Evolutionary conservation across 2,329 filamentous ascomycete genomes (phyloP).

Genomic region (Venturia carpophila): DNA sequence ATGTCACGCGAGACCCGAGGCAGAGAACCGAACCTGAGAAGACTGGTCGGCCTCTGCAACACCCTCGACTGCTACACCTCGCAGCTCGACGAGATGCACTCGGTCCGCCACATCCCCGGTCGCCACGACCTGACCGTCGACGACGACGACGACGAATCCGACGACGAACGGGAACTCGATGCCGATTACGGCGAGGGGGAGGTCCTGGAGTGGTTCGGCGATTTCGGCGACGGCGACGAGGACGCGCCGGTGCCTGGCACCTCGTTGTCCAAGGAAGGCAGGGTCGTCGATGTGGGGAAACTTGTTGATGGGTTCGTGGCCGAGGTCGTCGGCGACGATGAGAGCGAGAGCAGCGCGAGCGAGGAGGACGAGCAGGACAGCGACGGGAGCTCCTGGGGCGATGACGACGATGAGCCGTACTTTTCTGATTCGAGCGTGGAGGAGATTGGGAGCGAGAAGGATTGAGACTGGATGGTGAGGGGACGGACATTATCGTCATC

Average conservation of each 20-base stretch:
- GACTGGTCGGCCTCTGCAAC: constrained; percentile 9
- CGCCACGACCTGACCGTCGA: not conserved
- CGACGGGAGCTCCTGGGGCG: constrained; percentile 1
- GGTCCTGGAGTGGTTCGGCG: not conserved
- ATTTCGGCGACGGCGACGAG: not conserved
- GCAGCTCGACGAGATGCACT: not conserved
- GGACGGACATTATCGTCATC: not conserved
- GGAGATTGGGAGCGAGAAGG: not conserved
- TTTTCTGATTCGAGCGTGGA: constrained; percentile 1
- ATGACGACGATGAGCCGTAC: constrained; percentile 1
- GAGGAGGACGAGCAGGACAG: not conserved
- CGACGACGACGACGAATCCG: constrained; percentile 6
- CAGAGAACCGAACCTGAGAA: constrained; percentile 2
- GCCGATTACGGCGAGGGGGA: not conserved
- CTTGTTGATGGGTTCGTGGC: not conserved
- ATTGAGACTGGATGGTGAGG: not conserved
- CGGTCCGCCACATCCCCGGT: not conserved
- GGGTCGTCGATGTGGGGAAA: not conserved
- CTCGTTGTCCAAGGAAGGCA: not conserved
- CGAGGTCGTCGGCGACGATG: not conserved
- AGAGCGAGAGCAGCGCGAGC: not conserved
- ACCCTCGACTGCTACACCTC: constrained; percentile 11
- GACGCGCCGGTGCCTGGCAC: not conserved
- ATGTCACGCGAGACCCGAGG: not conserved
- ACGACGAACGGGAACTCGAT: not conserved